Percentiles rank a stretch among this genome's conserved stretches.
These are phyloP conservation scores for Breviolum minutum DNA, from an alignment of 73 alveolate species.

Conservation along the genomic window DNA sequence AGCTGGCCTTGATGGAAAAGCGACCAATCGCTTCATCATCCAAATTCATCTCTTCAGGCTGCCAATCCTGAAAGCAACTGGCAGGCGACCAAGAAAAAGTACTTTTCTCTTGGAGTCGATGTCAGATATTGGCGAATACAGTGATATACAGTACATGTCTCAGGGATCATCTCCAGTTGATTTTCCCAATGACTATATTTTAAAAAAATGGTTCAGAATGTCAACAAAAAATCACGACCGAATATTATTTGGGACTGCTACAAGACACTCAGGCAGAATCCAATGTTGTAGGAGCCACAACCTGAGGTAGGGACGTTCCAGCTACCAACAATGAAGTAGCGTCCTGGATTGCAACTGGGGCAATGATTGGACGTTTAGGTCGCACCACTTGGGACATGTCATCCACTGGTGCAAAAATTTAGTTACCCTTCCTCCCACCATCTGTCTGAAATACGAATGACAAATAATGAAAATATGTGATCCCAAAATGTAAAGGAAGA, in stretches of 20 bases:
- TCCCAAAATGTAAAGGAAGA: too few species aligned
- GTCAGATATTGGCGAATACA: neutral
- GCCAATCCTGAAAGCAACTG: slow-evolving; percentile 56
- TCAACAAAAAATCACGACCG: too few species aligned
- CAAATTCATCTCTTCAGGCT: slow-evolving; percentile 74
- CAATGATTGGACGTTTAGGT: neutral
- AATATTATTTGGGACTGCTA: too few species aligned
- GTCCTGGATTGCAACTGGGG: slow-evolving; percentile 28
- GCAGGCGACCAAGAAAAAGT: neutral
- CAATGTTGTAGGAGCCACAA: neutral
- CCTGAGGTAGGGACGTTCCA: slow-evolving; percentile 28
- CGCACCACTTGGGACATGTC: too few species aligned
- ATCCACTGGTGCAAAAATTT: too few species aligned
- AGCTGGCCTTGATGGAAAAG: slow-evolving; percentile 84
- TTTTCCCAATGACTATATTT: neutral
- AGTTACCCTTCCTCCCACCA: too few species aligned
- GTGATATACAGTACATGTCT: too few species aligned
- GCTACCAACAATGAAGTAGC: slow-evolving; percentile 89
- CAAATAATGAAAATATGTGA: too few species aligned
- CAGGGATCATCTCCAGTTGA: neutral
- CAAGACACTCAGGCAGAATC: neutral
- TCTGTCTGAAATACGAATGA: too few species aligned
- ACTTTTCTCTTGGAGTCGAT: neutral
- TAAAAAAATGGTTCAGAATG: neutral
- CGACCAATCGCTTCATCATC: slow-evolving; percentile 83